phyloP scores from a whole-genome alignment of 176 grass and related monocot species.

The Calamus simplicifolius region DNA sequence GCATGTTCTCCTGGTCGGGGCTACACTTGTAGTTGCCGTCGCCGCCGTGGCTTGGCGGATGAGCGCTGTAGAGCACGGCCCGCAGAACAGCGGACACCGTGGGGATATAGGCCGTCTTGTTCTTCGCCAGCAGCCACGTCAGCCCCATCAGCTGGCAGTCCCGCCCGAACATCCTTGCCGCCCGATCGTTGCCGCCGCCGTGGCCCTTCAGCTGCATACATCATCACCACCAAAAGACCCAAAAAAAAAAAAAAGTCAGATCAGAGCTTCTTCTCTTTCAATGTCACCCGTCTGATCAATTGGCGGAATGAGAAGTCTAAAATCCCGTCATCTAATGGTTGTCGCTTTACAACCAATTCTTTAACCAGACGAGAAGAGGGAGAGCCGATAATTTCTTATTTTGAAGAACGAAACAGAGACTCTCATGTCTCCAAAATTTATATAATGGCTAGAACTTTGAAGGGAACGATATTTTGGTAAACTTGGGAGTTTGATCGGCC shows the following conservation, averaged over 20 bases:
- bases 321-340: too few species aligned
- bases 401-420: too few species aligned
- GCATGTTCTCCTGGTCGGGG: slow-evolving; percentile 96
- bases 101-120: slow-evolving; percentile 92
- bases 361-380: too few species aligned
- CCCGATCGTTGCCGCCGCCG: slow-evolving; percentile 49
- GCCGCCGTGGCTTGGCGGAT: slow-evolving; percentile 33
- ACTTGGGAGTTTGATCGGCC: too few species aligned
- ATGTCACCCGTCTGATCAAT: too few species aligned
- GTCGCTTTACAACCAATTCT: too few species aligned
- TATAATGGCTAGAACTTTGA: too few species aligned
- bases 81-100: slow-evolving; percentile 95
- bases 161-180: slow-evolving; percentile 63
- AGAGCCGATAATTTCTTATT: too few species aligned
- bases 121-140: slow-evolving; percentile 87
- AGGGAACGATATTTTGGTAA: too few species aligned
- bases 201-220: slow-evolving; percentile 48
- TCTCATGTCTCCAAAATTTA: too few species aligned
- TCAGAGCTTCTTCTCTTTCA: not conserved
- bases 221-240: not conserved
- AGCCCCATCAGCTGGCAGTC: slow-evolving; percentile 99
- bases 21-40: slow-evolving; percentile 39
- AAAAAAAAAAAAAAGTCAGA: not conserved
- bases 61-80: slow-evolving; percentile 74
- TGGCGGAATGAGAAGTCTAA: too few species aligned